Base-by-base conservation (phyloP, 2,329 filamentous ascomycete species). In the Dothiorella sarmentorum region DNA sequence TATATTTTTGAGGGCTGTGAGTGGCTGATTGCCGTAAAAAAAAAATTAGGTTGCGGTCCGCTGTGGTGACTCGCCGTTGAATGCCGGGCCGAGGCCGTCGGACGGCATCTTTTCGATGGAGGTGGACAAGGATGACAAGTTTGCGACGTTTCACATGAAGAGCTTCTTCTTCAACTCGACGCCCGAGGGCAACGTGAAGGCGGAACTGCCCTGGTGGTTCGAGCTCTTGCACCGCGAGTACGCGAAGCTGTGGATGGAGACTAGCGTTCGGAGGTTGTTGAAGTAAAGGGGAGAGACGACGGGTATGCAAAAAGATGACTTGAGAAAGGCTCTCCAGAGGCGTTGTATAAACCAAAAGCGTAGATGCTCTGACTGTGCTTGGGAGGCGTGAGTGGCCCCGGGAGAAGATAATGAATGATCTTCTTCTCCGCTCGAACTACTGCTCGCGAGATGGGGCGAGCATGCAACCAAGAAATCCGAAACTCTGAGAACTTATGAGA, bases 241-340 rank as follows among this genome's bases (percentile, higher is more conserved):
- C 40, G 72, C 71, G 0, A 73, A 74, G 63, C 62, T 75, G 20
- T 74, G 71, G 73, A 74, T 75, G 72, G 73, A 75, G 64, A 71
- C 71, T 17, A 72, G 71, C 31, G 72, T 72, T 5, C 61, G 71
- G 61, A 73, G 71, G 51, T 51, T 75, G 62, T 56, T 73, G 62
- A 68, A 68, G 59, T 71, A 42, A 55, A 29, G 9, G 13, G 29
- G 6, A 27, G 20, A 7, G n/a, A n/a, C 7, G 9, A 26, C 18
- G 17, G 29, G 33, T 37, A 37, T 11, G 17, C 17, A 37, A n/a
- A 40, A 20, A 5, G 17, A 40, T 40, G 1, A 40, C n/a, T n/a
- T n/a, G 37, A 20, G 17, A 40, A 20, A 22, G n/a, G n/a, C n/a
- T n/a, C n/a, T n/a, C n/a, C n/a, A n/a, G n/a, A n/a, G n/a, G 29